Evolutionary conservation across 768 basidiomycete species (phyloP), one percentile per base, ranked within the genome.

Genomic region (Russula virescens): DNA sequence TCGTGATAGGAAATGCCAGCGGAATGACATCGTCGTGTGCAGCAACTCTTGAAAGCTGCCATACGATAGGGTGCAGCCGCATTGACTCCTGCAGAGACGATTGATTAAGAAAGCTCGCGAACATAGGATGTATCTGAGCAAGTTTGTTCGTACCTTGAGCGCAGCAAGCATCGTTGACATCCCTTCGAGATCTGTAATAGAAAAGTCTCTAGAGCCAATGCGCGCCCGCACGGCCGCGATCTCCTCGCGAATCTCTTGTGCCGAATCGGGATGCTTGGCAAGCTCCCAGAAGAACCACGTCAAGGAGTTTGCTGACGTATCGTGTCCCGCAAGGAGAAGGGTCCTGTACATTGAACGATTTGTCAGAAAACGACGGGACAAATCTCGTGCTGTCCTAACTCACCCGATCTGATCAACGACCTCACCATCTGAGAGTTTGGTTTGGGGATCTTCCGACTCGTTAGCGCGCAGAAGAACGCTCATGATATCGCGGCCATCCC

Each of bases 391-490:
- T 64, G 60, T 10, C 61, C 46, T 0, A 25, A 62, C 66, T 63
- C 46, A 73, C 71, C 69, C 69, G 51, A 75, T 71, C 64, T 76
- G 73, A 6, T 73, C 69, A 10, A 73, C 60, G 46, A 75, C 72
- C 59, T 76, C 75, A 23, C 55, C 62, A n/a, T 76, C 69, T 16
- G 63, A 71, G 38, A 76, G 55, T 16, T 65, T 69, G 35, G 66
- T 68, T 55, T 71, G 69, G 10, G 69, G 65, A 52, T 75, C 67
- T 56, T 72, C 71, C 11, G 69, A 66, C 2, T 54, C 47, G 60
- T 76, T 76, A 0, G 75, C 73, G 43, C 69, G 71, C 21, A 75
- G 72, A 71, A 76, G 68, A 28, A 76, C 66, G 42, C 73, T 75
- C 68, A 75, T 71, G 23, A 75, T 71, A 57, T 74, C 75, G 60